Percentiles rank a stretch among this genome's conserved stretches.
Conservation (phyloP, 495 filamentous ascomycete species). For the Penicillium psychrofluorescens region DNA sequence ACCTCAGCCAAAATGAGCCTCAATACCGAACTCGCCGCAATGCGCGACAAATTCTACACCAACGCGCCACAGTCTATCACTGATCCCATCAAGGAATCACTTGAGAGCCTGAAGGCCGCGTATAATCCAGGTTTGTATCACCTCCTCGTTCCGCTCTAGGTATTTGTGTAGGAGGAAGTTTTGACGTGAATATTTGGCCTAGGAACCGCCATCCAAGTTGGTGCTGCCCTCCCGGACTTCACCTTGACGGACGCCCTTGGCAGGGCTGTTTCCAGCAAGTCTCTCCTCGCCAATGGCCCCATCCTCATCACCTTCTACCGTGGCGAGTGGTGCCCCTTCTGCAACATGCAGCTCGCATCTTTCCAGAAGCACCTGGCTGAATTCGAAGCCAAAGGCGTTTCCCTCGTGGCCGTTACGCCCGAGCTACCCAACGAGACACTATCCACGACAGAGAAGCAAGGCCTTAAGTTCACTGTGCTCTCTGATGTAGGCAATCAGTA, state of each 20-base stretch:
- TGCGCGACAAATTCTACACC: too few species aligned
- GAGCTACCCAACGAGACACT: constrained; percentile 27
- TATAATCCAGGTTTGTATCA: too few species aligned
- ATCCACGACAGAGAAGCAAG: constrained; percentile 22
- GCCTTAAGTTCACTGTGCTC: constrained; percentile 29
- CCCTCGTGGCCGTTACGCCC: constrained; percentile 31
- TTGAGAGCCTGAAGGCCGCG: too few species aligned
- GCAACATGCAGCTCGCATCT: constrained; percentile 23
- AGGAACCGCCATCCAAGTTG: constrained; percentile 18
- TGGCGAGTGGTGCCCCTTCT: constrained; percentile 38
- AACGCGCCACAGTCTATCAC: too few species aligned
- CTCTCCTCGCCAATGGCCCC: constrained; percentile 24
- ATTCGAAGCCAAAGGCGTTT: constrained; percentile 26
- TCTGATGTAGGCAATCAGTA: constrained; percentile 28
- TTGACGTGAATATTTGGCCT: too few species aligned
- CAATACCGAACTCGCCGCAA: too few species aligned
- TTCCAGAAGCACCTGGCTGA: constrained; percentile 22
- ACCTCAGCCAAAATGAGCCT: too few species aligned
- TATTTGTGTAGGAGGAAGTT: too few species aligned
- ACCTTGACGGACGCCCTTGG: constrained; percentile 20
- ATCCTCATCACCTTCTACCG: constrained; percentile 39
- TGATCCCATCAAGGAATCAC: too few species aligned
- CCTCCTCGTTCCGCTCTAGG: too few species aligned
- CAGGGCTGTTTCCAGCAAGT: constrained; percentile 13
- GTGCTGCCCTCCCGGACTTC: constrained; percentile 22